Evolutionary conservation across 192 early-diverging fungal genomes (phyloP), one percentile per base, ranked within the genome.

Genomic region (Endogone sp.): DNA sequence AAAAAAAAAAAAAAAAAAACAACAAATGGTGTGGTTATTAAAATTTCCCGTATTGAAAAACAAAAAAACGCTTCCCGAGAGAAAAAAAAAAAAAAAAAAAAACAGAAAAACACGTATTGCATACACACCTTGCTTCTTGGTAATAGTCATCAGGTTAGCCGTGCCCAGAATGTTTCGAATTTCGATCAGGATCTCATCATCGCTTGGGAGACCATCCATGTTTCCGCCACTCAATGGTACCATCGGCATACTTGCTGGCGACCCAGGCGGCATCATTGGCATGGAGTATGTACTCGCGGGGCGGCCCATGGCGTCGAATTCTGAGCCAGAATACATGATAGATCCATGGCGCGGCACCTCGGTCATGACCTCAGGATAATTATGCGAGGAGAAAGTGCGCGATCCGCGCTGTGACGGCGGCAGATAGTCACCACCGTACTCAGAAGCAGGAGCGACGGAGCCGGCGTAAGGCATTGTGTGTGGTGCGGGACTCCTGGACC

Each of bases 131-230:
- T 94, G 92, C 80, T 98, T 98, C 86, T 99, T 98, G 56, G 98
- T 99, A 60, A 99, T 91, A n/a, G 90, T 93, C 96, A 97, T 98
- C 64, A 99, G 76, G 70, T 99, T 91, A 9, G 93, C 94, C 0
- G 91, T 92, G 16, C 88, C 76, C 24, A 99, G 85, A 29, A 97
- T 92, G 69, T 90, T 89, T 65, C 83, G 82, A 37, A 93, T 89
- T 69, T 89, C 83, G 29, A 69, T 67, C 3, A 87, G 73, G 56
- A 94, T 78, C 66, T 93, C 86, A 29, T 89, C 88, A 66, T 95
- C 89, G 2, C 87, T 76, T 25, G 89, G 89, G 3, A 79, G 74
- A 21, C 72, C 77, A 49, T 78, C 77, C 8, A 28, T 23, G 16
- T 49, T 6, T 16, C 37, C 37, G 37, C 37, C 37, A 16, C 37